phyloP scores from a whole-genome alignment of 2,329 filamentous ascomycete species.

The Paraconiothyrium sp. region DNA sequence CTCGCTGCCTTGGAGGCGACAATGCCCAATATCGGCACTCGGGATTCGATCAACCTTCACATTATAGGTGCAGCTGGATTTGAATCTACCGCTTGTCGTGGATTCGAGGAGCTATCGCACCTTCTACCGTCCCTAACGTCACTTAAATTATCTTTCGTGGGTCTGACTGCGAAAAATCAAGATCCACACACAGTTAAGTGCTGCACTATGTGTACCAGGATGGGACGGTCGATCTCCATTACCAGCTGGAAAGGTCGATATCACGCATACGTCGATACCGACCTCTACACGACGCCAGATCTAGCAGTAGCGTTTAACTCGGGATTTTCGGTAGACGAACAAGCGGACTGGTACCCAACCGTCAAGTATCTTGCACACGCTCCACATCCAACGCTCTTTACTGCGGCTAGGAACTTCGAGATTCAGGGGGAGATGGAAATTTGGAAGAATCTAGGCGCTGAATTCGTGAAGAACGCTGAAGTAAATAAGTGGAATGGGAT shows the following conservation, averaged over 20 bases:
- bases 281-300: conserved; percentile 17
- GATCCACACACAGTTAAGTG: conserved; percentile 5
- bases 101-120: conserved; percentile 17
- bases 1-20: conserved; percentile 12
- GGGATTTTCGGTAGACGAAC: conserved; percentile 13
- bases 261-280: conserved; percentile 15
- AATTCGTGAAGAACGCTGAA: conserved; percentile 20
- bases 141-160: conserved; percentile 9
- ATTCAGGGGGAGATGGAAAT: conserved; percentile 16
- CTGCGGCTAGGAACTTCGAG: conserved; percentile 15
- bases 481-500: conserved; percentile 19
- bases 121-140: conserved; percentile 13
- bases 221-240: conserved; percentile 14
- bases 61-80: conserved; percentile 12
- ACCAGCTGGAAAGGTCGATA: conserved; percentile 13
- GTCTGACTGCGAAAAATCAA: conserved; percentile 1
- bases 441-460: conserved; percentile 14
- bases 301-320: conserved; percentile 17
- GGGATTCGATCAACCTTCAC: conserved; percentile 9
- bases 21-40: conserved; percentile 16
- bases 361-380: conserved; percentile 18
- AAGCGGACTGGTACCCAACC: conserved; percentile 17
- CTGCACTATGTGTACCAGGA: conserved; percentile 13
- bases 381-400: conserved; percentile 19
- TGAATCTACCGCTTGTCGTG: conserved; percentile 10